Evolutionary conservation across 176 grass and related monocot species (phyloP).

Genomic region (Musa troglodytarum): DNA sequence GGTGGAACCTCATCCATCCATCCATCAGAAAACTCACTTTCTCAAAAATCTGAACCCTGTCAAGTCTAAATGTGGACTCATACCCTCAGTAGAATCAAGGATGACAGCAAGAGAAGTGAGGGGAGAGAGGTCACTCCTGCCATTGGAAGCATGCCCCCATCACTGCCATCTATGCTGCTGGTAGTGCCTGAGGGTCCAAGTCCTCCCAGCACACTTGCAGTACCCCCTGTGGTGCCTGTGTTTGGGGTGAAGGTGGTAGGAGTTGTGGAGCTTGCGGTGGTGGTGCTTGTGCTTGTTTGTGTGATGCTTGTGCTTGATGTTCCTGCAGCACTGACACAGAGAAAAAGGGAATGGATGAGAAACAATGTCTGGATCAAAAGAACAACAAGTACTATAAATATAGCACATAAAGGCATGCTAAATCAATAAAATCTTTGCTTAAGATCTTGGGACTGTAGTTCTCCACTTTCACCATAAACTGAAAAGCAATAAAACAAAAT

Average conservation of each 20-base stretch:
- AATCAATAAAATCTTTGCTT: too few relatives aligned
- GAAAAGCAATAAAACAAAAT: background rate
- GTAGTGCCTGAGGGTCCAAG: slow-evolving; percentile 7
- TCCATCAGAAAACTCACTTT: too few relatives aligned
- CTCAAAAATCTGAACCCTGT: too few relatives aligned
- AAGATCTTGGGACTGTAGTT: too few relatives aligned
- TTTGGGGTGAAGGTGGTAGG: background rate
- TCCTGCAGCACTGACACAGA: slow-evolving; percentile 18
- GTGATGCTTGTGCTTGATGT: slow-evolving; percentile 3
- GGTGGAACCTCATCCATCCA: too few relatives aligned
- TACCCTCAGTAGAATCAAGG: background rate
- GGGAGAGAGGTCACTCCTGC: background rate
- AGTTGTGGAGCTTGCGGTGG: background rate
- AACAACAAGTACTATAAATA: background rate
- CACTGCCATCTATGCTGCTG: background rate
- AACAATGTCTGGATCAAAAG: background rate
- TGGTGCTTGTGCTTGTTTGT: background rate
- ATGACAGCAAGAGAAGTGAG: background rate
- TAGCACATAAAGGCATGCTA: background rate
- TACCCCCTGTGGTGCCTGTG: background rate
- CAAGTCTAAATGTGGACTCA: background rate
- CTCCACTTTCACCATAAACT: too few relatives aligned
- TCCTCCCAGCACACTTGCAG: slow-evolving; percentile 15
- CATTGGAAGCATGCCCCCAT: slow-evolving; percentile 4
- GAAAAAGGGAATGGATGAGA: background rate